phyloP scores from a whole-genome alignment of 495 filamentous ascomycete genomes.

The Hyaloscypha hepaticicola region DNA sequence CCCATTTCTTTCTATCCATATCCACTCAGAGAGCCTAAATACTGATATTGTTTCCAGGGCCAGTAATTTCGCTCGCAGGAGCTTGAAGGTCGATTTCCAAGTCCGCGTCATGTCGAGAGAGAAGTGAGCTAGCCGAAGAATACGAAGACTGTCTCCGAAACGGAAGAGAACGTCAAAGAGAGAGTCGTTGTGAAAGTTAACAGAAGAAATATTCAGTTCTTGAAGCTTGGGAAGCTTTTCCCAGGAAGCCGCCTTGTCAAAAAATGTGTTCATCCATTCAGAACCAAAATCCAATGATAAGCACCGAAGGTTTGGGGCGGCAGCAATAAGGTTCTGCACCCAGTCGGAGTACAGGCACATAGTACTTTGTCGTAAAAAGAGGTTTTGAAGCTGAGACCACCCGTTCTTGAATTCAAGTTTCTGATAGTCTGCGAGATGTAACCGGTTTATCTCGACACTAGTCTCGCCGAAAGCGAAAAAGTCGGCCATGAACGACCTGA shows the following conservation, averaged over 20 bases:
- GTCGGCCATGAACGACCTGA: conserved; percentile 6
- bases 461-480: not conserved
- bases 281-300: conserved; percentile 2
- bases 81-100: conserved; percentile 6
- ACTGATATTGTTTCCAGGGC: conserved; percentile 11
- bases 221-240: conserved; percentile 4
- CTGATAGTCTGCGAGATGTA: conserved; percentile 5
- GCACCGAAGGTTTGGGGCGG: conserved; percentile 4
- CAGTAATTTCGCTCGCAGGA: conserved; percentile 4
- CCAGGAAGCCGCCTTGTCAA: conserved; percentile 1
- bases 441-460: not conserved
- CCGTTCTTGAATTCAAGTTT: conserved; percentile 7
- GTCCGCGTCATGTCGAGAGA: not conserved
- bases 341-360: not conserved
- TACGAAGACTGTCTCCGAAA: conserved; percentile 13
- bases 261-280: not conserved
- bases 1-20: conserved; percentile 3
- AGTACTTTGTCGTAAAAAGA: conserved; percentile 1
- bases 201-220: conserved; percentile 13
- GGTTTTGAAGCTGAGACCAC: conserved; percentile 14
- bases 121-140: conserved; percentile 5
- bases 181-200: not conserved
- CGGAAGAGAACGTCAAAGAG: conserved; percentile 5
- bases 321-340: conserved; percentile 9
- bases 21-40: not conserved